These are phyloP conservation scores for Yamadazyma oceani DNA, from an alignment of 1,139 yeast genomes.

Conservation along the genomic window DNA sequence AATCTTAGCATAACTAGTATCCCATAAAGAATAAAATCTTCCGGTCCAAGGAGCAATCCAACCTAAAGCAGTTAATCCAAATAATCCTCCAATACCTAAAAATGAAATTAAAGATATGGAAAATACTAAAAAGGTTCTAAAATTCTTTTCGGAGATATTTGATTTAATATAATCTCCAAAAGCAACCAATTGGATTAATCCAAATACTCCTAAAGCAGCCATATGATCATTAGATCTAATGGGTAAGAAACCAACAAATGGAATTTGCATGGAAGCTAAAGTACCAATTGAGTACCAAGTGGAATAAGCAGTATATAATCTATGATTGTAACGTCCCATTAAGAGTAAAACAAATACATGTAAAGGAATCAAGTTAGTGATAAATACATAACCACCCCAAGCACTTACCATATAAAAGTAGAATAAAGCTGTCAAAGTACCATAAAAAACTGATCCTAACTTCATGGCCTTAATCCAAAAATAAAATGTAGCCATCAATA, in stretches of 20 bases:
- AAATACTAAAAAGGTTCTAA: conserved; percentile 67
- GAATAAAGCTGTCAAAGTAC: conserved; percentile 78
- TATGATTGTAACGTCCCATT: conserved; percentile 91
- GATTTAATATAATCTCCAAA: conserved; percentile 80
- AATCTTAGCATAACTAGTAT: conserved; percentile 93
- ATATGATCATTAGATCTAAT: conserved; percentile 97
- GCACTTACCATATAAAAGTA: conserved; percentile 99
- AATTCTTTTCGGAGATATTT: conserved; percentile 71
- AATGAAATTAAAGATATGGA: conserved; percentile 55
- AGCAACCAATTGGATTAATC: conserved; percentile 87
- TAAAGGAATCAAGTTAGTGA: conserved; percentile 94
- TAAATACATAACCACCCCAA: conserved; percentile 99
- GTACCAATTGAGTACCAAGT: conserved; percentile 98
- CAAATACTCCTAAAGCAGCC: conserved; percentile 98
- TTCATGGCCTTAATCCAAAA: conserved; percentile 95
- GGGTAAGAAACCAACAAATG: conserved; percentile 96
- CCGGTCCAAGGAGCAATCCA: conserved; percentile 99
- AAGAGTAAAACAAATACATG: conserved; percentile 87
- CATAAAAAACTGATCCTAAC: conserved; percentile 85
- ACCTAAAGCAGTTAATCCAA: conserved; percentile 83
- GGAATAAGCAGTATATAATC: conserved; percentile 85
- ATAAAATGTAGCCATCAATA: conserved; percentile 92
- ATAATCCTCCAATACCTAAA: conserved; percentile 69
- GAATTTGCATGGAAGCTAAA: conserved; percentile 97
- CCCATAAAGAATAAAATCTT: conserved; percentile 98